Evolutionary conservation across 108 stramenopile species (phyloP).

Genomic region (Fistulifera solaris): DNA sequence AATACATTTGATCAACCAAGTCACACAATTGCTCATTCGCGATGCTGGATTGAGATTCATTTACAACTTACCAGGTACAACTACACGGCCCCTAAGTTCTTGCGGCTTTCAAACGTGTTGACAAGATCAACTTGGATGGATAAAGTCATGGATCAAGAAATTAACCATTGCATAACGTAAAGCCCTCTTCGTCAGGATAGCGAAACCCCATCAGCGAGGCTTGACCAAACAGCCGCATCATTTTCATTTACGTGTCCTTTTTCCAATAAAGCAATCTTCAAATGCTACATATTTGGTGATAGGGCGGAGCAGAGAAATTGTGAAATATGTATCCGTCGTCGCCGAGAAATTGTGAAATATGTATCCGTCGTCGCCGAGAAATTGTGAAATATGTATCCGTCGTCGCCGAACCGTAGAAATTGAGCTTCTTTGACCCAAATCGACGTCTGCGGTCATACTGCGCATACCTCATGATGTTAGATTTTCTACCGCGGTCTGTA

Average conservation of each 20-base stretch:
- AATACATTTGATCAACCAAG: too few relatives aligned
- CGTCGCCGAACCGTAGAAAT: conserved; percentile 15
- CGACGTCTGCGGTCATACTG: conserved; percentile 15
- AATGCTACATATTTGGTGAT: conserved; percentile 21
- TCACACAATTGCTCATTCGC: too few relatives aligned
- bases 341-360: too few relatives aligned
- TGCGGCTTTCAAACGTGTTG: too few relatives aligned
- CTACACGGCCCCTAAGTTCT: too few relatives aligned
- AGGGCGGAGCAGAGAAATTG: conserved; percentile 4
- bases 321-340: too few relatives aligned
- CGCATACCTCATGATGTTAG: conserved; percentile 43
- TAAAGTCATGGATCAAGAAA: too few relatives aligned
- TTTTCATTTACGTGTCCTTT: conserved; percentile 13
- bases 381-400: conserved; percentile 22
- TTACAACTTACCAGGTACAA: too few relatives aligned
- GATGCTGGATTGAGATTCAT: too few relatives aligned
- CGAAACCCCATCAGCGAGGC: conserved; percentile 39
- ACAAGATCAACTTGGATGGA: too few relatives aligned
- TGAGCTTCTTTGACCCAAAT: conserved; percentile 11
- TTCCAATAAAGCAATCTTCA: conserved; percentile 10
- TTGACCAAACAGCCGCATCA: conserved; percentile 7
- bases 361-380: too few relatives aligned
- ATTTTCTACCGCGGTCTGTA: too few relatives aligned
- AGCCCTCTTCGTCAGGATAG: conserved; percentile 21
- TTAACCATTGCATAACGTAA: conserved; percentile 19